Base-by-base conservation (phyloP, 2,329 filamentous ascomycete species). In the Setomelanomma holmii region DNA sequence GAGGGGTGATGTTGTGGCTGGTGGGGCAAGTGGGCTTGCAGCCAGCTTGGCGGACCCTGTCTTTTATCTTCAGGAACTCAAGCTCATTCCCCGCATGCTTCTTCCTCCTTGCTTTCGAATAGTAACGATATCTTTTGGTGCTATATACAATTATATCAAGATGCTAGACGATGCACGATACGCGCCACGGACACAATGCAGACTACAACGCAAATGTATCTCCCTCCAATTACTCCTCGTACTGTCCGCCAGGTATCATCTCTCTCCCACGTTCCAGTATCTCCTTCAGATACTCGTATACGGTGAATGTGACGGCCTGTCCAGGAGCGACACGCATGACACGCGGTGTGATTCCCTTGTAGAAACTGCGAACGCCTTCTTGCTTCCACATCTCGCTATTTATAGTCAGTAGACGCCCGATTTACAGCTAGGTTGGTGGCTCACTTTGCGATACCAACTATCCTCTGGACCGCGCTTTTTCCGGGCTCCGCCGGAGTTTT, bases 301-400 rank as follows among this genome's bases (percentile, higher is more conserved):
- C 80, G 16, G 80, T 88, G 64, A 89, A 89, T 2, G 86, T 89
- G 39, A 89, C 86, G 16, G 87, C 95, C 81, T 99, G 95, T 40
- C 95, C 95, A 6, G 95, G 95, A 21, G 95, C 95, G 47, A 99
- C 95, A 70, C 95, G 87, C 92, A 98, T 98, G 64, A 99, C 90
- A 67, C 95, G 86, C 5, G 95, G 95, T 40, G 95, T 99, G 77
- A 99, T 99, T 68, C 95, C 95, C 84, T 98, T 98, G 83, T 96
- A 99, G 79, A 99, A 99, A 41, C 95, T 95, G 67, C 91, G 88
- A 64, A 93, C 82, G 30, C 95, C 95, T 79, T 99, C 95, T 79
- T 96, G 90, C 69, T 89, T 91, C 76, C 79, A 80, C 79, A 82
- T 81, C 36, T 79, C 75, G 43, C 72, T 77, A 45, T 33, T 5